phyloP scores from a whole-genome alignment of 768 basidiomycete species.

The Amanita molliuscula region DNA sequence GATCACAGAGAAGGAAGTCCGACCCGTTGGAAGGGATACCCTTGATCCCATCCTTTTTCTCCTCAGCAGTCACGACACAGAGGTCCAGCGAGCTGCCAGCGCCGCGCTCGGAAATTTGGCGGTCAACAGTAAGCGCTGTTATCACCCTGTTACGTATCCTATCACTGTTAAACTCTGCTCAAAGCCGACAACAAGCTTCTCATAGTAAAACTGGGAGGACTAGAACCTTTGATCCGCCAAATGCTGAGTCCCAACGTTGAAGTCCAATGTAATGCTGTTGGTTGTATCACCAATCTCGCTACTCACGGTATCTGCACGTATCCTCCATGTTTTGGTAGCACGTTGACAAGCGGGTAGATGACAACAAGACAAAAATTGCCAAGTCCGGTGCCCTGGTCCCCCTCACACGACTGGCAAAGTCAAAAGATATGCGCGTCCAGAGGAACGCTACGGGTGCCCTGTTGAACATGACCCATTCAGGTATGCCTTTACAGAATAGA shows the following conservation, averaged over 20 bases:
- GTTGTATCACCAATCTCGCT: slow-evolving; percentile 96
- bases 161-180: slow-evolving; percentile 6
- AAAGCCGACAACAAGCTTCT: slow-evolving; percentile 97
- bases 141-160: slow-evolving; percentile 5
- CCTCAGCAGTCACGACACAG: slow-evolving; percentile 93
- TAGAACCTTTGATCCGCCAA: slow-evolving; percentile 96
- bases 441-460: slow-evolving; percentile 97
- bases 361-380: slow-evolving; percentile 99
- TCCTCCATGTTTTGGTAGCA: slow-evolving; percentile 4
- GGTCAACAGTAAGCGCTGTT: slow-evolving; percentile 75
- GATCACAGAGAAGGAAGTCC: slow-evolving; percentile 98
- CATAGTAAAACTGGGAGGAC: slow-evolving; percentile 94
- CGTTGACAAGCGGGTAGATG: slow-evolving; percentile 47
- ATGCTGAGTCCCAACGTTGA: slow-evolving; percentile 99
- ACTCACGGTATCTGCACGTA: slow-evolving; percentile 69
- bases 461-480: slow-evolving; percentile 99
- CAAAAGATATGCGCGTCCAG: slow-evolving; percentile 99
- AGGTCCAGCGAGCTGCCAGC: slow-evolving; percentile 96
- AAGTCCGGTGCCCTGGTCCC: slow-evolving; percentile 99
- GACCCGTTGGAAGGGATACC: slow-evolving; percentile 92
- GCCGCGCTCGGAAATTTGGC: slow-evolving; percentile 96
- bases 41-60: slow-evolving; percentile 97
- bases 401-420: slow-evolving; percentile 88
- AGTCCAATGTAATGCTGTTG: slow-evolving; percentile 99
- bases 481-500: slow-evolving; percentile 29